Evolutionary conservation across 2,329 filamentous ascomycete species (phyloP), one percentile per base, ranked within the genome.

Genomic region (Sporothrix brasiliensis): DNA sequence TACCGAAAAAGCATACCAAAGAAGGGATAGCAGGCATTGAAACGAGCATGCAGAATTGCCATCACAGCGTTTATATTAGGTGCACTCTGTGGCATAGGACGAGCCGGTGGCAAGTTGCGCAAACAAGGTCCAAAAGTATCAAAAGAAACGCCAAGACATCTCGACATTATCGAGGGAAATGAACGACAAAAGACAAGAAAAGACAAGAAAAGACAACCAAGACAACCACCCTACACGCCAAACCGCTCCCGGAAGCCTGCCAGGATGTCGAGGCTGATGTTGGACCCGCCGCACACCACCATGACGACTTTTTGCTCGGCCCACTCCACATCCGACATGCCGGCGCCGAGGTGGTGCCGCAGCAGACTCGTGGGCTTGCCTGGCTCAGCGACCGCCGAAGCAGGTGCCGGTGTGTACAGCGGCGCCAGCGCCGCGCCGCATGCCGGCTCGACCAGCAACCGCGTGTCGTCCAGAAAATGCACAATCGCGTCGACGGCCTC

Each of bases 391-490:
- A 3, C 49, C 6, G 49, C 7, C 9, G 16, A n/a, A 9, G 49
- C 49, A 10, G 49, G 1, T 21, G 27, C 44, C 6, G 69, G 44
- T 88, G 53, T 87, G 76, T 92, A 93, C 71, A 84, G 88, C 3
- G 87, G 78, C 1, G 90, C 92, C 14, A 97, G 80, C 68, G 90
- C 91, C 6, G 94, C 93, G 0, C 94, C 93, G 78, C 94, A 97
- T 0, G 93, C 89, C 49, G 91, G 83, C 81, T 98, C 94, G 3
- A 97, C 92, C 70, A 97, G 82, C 70, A 94, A 81, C 34, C 91
- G 83, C 75, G 94, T 92, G 72, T 97, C 93, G 74, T 97, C 91
- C 11, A 92, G 90, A 73, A 97, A 89, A 30, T 87, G 84, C 76
- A 91, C 88, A 69, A 90, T 91, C 2, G 89, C 93, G 80, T 89